Evolutionary conservation across 2,329 filamentous ascomycete genomes (phyloP), one percentile per base, ranked within the genome.

Genomic region (Fusarium decemcellulare): DNA sequence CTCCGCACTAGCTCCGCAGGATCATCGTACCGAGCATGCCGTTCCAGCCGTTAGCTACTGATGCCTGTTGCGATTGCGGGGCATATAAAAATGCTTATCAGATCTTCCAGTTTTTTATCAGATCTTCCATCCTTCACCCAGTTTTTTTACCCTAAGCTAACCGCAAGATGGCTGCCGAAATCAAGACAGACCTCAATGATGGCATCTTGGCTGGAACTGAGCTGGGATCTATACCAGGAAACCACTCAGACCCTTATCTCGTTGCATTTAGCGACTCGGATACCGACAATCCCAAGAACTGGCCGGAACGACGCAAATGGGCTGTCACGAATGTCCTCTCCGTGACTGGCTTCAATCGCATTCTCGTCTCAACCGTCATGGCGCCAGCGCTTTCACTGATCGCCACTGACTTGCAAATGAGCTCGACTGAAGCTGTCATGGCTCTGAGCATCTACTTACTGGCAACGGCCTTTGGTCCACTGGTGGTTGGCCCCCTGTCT

Each of bases 341-440:
- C 0, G 81, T 81, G 4, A 84, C 83, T 0, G 84, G 84, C 8
- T 86, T 87, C 68, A 85, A 84, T 46, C 82, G 83, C 10, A 85
- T 86, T 61, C 80, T 87, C 66, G 82, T 85, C 0, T 85, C 83
- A 5, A 85, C 84, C 1, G 86, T 87, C 72, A 84, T 87, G 77
- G 85, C 85, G 0, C 84, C 84, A 0, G 84, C 84, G 0, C 68
- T 91, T 29, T 68, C 79, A 2, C 72, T 80, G 2, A 86, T 91
- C 46, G 81, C 83, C 6, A 72, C 74, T 2, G 86, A 90, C 40
- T 78, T 91, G 12, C 44, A 84, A 43, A 88, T 90, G 74, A 82
- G 72, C 7, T 75, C 80, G 8, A 76, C 78, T 39, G 80, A 87
- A 67, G 78, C 88, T 4, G 82, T 82, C 42, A 81, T 90, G 74